These are phyloP conservation scores for Pythium folliculosum DNA, from an alignment of 352 stramenopile genomes.

Conservation along the genomic window DNA sequence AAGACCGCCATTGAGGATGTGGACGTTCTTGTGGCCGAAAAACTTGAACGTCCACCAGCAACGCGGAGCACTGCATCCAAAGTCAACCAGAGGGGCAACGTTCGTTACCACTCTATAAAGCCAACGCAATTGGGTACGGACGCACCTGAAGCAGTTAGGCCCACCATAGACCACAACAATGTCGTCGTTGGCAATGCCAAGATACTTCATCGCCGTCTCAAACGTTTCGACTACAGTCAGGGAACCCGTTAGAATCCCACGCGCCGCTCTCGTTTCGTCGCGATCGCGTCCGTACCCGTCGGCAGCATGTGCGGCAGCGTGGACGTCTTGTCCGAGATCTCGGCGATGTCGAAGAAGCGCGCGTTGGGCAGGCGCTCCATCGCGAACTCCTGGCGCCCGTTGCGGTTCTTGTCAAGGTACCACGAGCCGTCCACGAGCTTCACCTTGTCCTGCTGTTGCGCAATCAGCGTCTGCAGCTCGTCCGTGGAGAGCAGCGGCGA, in stretches of 20 bases:
- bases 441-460: constrained; percentile 35
- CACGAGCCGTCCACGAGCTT: constrained; percentile 80
- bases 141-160: constrained; percentile 78
- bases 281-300: constrained; percentile 23
- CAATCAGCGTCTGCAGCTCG: constrained; percentile 41
- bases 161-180: constrained; percentile 83
- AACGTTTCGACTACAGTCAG: constrained; percentile 51
- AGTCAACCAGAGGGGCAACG: not conserved
- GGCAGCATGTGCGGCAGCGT: constrained; percentile 89
- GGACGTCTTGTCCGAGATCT: constrained; percentile 68
- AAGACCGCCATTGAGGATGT: constrained; percentile 85
- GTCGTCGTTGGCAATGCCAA: constrained; percentile 73
- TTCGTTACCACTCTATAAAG: too few relatives aligned
- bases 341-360: constrained; percentile 93
- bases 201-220: constrained; percentile 55
- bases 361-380: constrained; percentile 74
- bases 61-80: constrained; percentile 49
- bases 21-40: constrained; percentile 86
- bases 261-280: not conserved
- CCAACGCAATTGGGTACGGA: not conserved
- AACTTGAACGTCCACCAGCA: constrained; percentile 91
- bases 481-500: constrained; percentile 62
- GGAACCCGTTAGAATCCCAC: not conserved
- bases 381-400: constrained; percentile 59
- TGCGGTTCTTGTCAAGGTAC: constrained; percentile 80